Evolutionary conservation across 306 rosid genomes (phyloP), one percentile per base, ranked within the genome.

Genomic region (Begonia loranthoides): DNA sequence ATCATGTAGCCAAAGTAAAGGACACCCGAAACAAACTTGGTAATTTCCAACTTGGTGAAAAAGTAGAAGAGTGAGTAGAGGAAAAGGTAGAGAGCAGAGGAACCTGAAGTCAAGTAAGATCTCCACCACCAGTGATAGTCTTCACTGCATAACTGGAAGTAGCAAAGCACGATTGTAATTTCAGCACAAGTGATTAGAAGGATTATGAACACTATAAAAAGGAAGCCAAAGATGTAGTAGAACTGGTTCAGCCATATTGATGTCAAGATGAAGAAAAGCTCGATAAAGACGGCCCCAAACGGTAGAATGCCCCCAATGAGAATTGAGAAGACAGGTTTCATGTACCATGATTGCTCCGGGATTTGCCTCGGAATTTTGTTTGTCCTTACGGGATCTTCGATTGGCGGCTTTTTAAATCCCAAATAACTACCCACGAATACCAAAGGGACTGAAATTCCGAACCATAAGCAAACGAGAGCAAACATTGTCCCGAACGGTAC

Each of bases 61-160:
- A 87, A 87, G 78, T 87, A 87, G 73, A 87, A 87, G 22, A 78
- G 71, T 41, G 96, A 83, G 49, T 87, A 87, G 15, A 84, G 70
- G 75, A 87, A 84, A 66, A 87, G 93, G 62, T 87, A 87, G 49
- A 87, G 63, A 19, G 96, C 94, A 13, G 96, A 87, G 52, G 96
- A 83, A 50, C 96, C 96, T 7, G 94, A 79, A 69, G 96, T 87
- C 61, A 87, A 63, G 52, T 87, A 87, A 3, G 94, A 83, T 51
- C 94, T 81, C 96, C 96, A 87, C 96, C 96, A 87, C 96, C 96
- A 87, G 14, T 24, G 71, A 71, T 87, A 87, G 66, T 87, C 94
- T 70, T 87, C 96, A 34, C 96, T 79, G 66, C 94, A 87, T n/a
- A 87, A 73, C 73, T 85, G 97, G 94, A 89, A 89, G 94, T 89